Evolutionary conservation across 345 rosid species (phyloP), one percentile per base, ranked within the genome.

Genomic region (Boechera retrofracta): DNA sequence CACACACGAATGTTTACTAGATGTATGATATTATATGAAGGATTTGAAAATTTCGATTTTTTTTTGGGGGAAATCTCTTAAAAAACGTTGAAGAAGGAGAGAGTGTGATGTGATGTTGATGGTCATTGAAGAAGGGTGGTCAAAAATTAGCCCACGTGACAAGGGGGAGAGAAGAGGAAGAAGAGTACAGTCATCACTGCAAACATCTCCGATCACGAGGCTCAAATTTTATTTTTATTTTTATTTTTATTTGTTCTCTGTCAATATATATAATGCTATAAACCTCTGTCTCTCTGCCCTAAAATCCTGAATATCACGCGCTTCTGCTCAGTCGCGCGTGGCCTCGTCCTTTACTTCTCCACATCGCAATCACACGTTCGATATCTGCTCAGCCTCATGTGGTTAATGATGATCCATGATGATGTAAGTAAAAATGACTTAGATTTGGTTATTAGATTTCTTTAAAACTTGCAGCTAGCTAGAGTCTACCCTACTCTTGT

Each of bases 201-300:
- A 71, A 77, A 64, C 48, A 78, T 66, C 82, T 72, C 82, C 81
- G 81, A 77, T 78, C 82, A 78, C 82, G 82, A 78, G 82, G 81
- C 67, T 71, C 72, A 29, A 33, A 15, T 21, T 76, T 77, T 53
- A 16, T 10, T n/a, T 53, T 51, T 42, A 7, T 53, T 49, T 55
- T 38, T 47, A 5, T 49, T 57, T 53, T 49, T 41, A 11, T 69
- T 49, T 55, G n/a, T 59, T 76, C 69, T 51, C 74, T 69, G 59
- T 12, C 79, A 38, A 51, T 28, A 39, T 39, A 9, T 64, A 33
- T 55, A 55, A 13, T 62, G 52, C 56, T 54, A 56, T 21, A 52
- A 59, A 67, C 77, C 77, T 78, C 78, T 78, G 81, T 78, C 74
- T 67, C 74, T 73, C 82, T 73, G 74, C 36, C 70, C 74, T 71